Evolutionary conservation across 2,329 filamentous ascomycete genomes (phyloP).

Genomic region (Trichothecium roseum): DNA sequence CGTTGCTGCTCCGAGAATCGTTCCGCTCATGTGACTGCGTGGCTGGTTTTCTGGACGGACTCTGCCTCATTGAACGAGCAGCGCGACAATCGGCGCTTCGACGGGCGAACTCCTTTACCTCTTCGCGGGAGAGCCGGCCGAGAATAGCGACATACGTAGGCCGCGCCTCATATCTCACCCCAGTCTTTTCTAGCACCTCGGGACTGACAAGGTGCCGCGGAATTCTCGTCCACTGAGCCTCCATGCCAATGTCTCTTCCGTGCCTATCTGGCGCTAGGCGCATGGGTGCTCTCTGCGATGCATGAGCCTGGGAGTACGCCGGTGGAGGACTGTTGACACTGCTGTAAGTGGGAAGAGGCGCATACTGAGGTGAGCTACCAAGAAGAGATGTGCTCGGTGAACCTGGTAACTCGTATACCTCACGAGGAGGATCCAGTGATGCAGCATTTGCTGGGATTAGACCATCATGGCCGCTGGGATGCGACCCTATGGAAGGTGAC

Average conservation of each 20-base stretch:
- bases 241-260: conserved; percentile 43
- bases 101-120: conserved; percentile 41
- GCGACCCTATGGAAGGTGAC: background rate
- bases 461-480: too few species aligned
- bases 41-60: conserved; percentile 5
- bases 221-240: conserved; percentile 50
- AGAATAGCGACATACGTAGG: conserved; percentile 50
- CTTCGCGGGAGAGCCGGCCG: conserved; percentile 38
- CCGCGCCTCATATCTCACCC: conserved; percentile 47
- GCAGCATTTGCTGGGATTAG: conserved; percentile 22
- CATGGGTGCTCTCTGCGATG: conserved; percentile 10
- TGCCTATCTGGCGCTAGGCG: conserved; percentile 45
- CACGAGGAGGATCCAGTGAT: conserved; percentile 14
- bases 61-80: conserved; percentile 16
- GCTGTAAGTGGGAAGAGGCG: conserved; percentile 18
- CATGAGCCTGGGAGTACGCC: conserved; percentile 22
- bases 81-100: conserved; percentile 36
- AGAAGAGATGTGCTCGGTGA: conserved; percentile 17
- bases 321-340: conserved; percentile 15
- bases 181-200: conserved; percentile 41
- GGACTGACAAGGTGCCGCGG: conserved; percentile 41
- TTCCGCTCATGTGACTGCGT: conserved; percentile 10
- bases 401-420: conserved; percentile 17
- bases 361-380: conserved; percentile 28
- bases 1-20: conserved; percentile 22